Evolutionary conservation across 345 rosid species (phyloP).

Genomic region (Lepidium sativum): DNA sequence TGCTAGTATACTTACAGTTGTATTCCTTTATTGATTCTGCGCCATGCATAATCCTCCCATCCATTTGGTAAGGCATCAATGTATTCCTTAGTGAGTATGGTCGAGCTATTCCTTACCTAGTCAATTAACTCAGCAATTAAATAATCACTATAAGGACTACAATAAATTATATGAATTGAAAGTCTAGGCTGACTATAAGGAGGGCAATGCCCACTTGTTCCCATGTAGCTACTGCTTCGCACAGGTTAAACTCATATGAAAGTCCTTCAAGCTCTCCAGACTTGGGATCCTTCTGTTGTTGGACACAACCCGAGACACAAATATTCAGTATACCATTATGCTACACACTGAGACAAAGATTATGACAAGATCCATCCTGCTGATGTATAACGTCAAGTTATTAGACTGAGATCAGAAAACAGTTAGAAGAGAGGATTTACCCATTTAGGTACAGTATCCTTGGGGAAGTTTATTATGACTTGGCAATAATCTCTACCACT

Average conservation of each 20-base stretch:
- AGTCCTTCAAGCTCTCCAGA: slow-evolving; percentile 80
- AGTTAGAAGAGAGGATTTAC: slow-evolving; percentile 29
- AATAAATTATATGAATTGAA: neutral
- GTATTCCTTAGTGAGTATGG: slow-evolving; percentile 84
- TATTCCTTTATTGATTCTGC: slow-evolving; percentile 81
- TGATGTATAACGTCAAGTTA: neutral
- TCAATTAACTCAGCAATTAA: slow-evolving; percentile 42
- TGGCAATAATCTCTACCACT: slow-evolving; percentile 54
- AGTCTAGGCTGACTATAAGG: neutral
- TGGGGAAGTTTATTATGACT: slow-evolving; percentile 58
- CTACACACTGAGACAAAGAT: neutral
- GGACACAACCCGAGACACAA: neutral
- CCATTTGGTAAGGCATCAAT: slow-evolving; percentile 88
- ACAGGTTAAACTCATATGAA: slow-evolving; percentile 68
- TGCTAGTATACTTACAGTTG: slow-evolving; percentile 52
- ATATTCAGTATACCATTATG: neutral
- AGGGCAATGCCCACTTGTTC: slow-evolving; percentile 39
- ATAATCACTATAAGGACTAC: slow-evolving; percentile 31
- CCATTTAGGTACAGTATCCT: slow-evolving; percentile 80
- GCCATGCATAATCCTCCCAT: slow-evolving; percentile 99
- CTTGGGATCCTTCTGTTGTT: slow-evolving; percentile 72
- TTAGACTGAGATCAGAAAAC: neutral
- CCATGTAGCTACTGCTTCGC: slow-evolving; percentile 97
- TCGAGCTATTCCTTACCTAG: slow-evolving; percentile 88
- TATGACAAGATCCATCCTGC: neutral